These are phyloP conservation scores for Crepidotus sp. DNA, from an alignment of 1,284 basidiomycete genomes.

Conservation along the genomic window DNA sequence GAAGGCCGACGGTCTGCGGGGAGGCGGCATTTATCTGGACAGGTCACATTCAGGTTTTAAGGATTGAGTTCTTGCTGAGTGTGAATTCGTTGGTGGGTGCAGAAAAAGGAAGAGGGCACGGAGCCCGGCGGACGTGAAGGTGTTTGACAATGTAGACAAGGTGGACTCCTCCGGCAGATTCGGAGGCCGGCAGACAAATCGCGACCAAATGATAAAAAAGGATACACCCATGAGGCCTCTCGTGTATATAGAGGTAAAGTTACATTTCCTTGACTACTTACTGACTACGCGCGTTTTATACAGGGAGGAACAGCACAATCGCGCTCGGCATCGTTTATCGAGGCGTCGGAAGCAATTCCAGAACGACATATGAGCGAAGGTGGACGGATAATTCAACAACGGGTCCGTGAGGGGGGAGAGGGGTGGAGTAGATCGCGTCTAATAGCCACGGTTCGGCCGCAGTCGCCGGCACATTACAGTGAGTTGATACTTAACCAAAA, in stretches of 20 bases:
- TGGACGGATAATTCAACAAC: slow-evolving; percentile 8
- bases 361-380: slow-evolving; percentile 1
- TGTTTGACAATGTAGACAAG: no score
- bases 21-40: slow-evolving; percentile 7
- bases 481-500: slow-evolving; percentile 14
- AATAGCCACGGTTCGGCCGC: slow-evolving; percentile 9
- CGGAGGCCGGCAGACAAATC: no score
- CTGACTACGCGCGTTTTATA: slow-evolving; percentile 11
- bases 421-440: slow-evolving; percentile 7
- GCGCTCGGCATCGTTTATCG: background rate
- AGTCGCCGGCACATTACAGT: slow-evolving; percentile 16
- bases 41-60: no score
- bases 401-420: slow-evolving; percentile 3
- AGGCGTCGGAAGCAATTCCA: slow-evolving; percentile 6
- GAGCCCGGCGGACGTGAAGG: no score
- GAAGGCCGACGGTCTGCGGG: slow-evolving; percentile 6
- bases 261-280: slow-evolving; percentile 7
- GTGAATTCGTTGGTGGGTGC: no score
- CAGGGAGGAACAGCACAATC: slow-evolving; percentile 7
- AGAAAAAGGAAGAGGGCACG: no score
- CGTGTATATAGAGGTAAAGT: slow-evolving; percentile 9
- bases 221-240: background rate
- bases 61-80: no score
- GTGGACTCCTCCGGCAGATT: no score
- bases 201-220: no score